Base-by-base conservation (phyloP, 306 rosid genomes). In the Rosa multiflora region DNA sequence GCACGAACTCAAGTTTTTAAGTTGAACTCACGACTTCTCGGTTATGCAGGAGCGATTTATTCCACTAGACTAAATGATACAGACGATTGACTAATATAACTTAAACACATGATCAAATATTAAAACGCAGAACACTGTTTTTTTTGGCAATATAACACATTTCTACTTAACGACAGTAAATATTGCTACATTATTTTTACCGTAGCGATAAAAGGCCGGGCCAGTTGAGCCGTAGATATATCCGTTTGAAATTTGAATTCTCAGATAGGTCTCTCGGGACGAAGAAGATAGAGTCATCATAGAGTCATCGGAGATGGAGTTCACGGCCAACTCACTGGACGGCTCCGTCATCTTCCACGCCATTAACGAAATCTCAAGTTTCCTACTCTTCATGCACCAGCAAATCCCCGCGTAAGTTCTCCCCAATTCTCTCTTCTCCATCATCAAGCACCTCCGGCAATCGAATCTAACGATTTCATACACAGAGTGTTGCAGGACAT, bases 311-410 rank as follows among this genome's bases (percentile, higher is more conserved):
- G 90, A 82, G 78, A 88, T 91, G 81, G 67, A 76, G 79, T 77
- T 88, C 73, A 29, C 87, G 14, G 82, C 86, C 2, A 82, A 86
- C 39, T 72, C 83, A 67, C 82, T 95, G 18, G 88, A 91, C 48
- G 76, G 76, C 68, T 83, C 94, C 46, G 48, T 78, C 12, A 80
- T 92, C 81, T 95, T 92, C 73, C 97, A 93, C 79, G 66, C 87
- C 82, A 61, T 95, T 80, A 80, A 83, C 77, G 99, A 93, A 75
- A 85, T 91, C 77, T 81, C 90, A 46, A 90, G 89, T 26, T 91
- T 90, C 77, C 88, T 90, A 6, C 93, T 95, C 46, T 91, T 83
- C 83, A 95, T 91, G 99, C 91, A 95, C 83, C 98, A 92, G 76
- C 98, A 95, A 87, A 88, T 91, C 87, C 99, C 97, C 79, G 85